phyloP scores from a whole-genome alignment of 208 protist species.

The Endotrypanum monterogeii region DNA sequence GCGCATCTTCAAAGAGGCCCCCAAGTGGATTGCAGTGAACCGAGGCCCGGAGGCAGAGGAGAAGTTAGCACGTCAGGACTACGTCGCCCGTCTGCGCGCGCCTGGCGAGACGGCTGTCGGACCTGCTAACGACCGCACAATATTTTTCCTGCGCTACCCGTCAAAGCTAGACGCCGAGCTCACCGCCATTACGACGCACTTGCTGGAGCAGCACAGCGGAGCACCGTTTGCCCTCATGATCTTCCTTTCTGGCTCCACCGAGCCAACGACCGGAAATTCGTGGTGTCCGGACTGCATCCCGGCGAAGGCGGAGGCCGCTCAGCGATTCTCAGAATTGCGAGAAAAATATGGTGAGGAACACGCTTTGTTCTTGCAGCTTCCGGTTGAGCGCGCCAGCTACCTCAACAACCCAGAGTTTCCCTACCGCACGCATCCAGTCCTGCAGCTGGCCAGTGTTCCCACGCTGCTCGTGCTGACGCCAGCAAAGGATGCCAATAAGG shows the following conservation, averaged over 20 bases:
- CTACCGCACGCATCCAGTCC: slow-evolving; percentile 60
- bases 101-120: slow-evolving; percentile 31
- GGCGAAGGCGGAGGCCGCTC: slow-evolving; percentile 47
- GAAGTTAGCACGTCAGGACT: slow-evolving; percentile 37
- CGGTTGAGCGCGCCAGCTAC: slow-evolving; percentile 67
- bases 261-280: slow-evolving; percentile 53
- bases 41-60: slow-evolving; percentile 45
- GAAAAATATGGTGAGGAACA: slow-evolving; percentile 30
- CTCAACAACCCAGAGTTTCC: slow-evolving; percentile 59
- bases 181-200: slow-evolving; percentile 18
- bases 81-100: slow-evolving; percentile 33
- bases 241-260: slow-evolving; percentile 53
- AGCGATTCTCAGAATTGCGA: slow-evolving; percentile 39
- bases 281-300: slow-evolving; percentile 84
- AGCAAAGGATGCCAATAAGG: slow-evolving; percentile 29
- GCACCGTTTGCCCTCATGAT: slow-evolving; percentile 39
- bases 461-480: slow-evolving; percentile 58
- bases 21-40: slow-evolving; percentile 73
- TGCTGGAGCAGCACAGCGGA: slow-evolving; percentile 33
- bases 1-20: slow-evolving; percentile 82
- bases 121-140: slow-evolving; percentile 11
- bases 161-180: slow-evolving; percentile 36
- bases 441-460: slow-evolving; percentile 44
- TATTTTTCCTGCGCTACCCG: slow-evolving; percentile 45
- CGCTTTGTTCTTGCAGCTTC: slow-evolving; percentile 62